Evolutionary conservation across 139 green algal genomes (phyloP).

Genomic region (Chlamydomonas schloesseri): DNA sequence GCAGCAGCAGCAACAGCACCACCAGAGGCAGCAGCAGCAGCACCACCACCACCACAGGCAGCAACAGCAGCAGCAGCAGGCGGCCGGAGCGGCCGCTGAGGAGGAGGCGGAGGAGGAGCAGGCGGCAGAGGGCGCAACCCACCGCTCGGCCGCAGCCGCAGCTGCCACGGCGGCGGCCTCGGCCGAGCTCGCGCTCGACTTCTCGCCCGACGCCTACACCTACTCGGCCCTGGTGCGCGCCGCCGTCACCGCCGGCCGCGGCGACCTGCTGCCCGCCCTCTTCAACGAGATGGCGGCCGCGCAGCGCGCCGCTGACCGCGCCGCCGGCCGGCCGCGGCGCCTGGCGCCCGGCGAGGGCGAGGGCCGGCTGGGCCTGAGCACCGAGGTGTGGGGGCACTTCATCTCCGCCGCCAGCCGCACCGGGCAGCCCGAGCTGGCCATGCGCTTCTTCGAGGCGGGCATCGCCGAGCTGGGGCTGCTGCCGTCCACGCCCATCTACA

Average conservation of each 20-base stretch:
- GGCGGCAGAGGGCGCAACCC: too few species aligned
- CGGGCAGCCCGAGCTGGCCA: slow-evolving; percentile 47
- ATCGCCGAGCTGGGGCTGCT: slow-evolving; percentile 3
- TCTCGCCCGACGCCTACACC: slow-evolving; percentile 52
- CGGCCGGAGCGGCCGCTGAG: too few species aligned
- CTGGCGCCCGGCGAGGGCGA: not conserved
- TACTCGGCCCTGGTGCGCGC: slow-evolving; percentile 55
- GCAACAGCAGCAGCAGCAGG: not conserved
- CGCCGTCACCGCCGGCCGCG: slow-evolving; percentile 16
- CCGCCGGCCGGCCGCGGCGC: not conserved
- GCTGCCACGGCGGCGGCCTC: not conserved
- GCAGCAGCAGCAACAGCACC: not conserved
- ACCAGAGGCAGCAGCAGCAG: not conserved
- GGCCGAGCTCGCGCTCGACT: not conserved
- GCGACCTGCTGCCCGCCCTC: slow-evolving; percentile 54
- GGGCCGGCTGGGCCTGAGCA: not conserved
- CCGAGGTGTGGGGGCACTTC: slow-evolving; percentile 53
- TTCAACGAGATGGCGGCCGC: slow-evolving; percentile 46
- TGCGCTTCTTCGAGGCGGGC: slow-evolving; percentile 36
- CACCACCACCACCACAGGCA: too few species aligned
- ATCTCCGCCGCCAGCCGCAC: slow-evolving; percentile 49
- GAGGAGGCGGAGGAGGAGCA: too few species aligned
- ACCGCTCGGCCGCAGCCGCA: too few species aligned
- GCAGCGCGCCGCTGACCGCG: slow-evolving; percentile 27
- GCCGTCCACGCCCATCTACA: slow-evolving; percentile 36